phyloP scores from a whole-genome alignment of 177 flowering plant species.

The Vitis hybrid region DNA sequence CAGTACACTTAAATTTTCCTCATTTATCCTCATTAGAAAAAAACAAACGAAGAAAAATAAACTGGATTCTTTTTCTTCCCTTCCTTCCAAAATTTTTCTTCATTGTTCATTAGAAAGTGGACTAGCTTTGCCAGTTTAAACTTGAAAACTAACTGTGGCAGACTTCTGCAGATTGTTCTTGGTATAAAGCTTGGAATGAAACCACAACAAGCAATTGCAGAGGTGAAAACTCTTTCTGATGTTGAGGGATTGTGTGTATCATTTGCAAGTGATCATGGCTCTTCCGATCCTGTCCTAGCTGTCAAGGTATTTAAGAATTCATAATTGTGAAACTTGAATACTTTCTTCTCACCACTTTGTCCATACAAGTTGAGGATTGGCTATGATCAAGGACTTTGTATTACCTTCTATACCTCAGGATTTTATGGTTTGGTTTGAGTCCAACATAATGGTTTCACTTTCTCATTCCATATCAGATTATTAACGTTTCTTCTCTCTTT shows the following conservation, averaged over 20 bases:
- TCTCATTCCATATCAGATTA: background rate
- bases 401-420: background rate
- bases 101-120: background rate
- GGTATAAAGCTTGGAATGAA: slow-evolving; percentile 88
- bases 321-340: background rate
- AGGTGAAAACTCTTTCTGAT: slow-evolving; percentile 88
- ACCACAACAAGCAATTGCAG: slow-evolving; percentile 70
- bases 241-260: slow-evolving; percentile 84
- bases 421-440: background rate
- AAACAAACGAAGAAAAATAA: no score
- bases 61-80: background rate
- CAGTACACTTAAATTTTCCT: no score
- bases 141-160: background rate
- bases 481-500: background rate
- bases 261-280: slow-evolving; percentile 64
- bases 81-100: background rate
- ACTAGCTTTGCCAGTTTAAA: background rate
- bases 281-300: slow-evolving; percentile 81
- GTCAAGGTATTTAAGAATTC: slow-evolving; percentile 59
- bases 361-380: background rate
- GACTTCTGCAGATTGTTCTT: slow-evolving; percentile 68
- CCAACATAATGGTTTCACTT: background rate
- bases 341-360: no score
- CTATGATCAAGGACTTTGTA: background rate
- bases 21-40: no score